Evolutionary conservation across 805 yeast species (phyloP).

Genomic region (Kazachstania psychrophila): DNA sequence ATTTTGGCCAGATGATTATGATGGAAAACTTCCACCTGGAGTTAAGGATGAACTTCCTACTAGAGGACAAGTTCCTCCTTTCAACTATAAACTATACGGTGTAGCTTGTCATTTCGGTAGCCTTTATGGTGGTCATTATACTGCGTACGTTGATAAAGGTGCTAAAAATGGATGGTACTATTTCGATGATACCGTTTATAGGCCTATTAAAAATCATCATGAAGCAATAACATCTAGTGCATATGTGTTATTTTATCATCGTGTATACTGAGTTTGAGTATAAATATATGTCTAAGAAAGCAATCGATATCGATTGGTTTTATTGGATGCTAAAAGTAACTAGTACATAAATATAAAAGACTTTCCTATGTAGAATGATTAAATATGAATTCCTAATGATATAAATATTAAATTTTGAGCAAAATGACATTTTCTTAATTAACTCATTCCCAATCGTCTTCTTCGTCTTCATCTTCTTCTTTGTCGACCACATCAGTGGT

Average conservation of each 20-base stretch:
- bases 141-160: constrained; percentile 66
- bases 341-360: no score
- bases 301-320: no score
- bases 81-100: constrained; percentile 64
- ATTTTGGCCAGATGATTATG: constrained; percentile 49
- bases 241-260: constrained; percentile 69
- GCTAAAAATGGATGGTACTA: constrained; percentile 59
- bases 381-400: no score
- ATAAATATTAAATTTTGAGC: no score
- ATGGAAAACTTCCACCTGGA: constrained; percentile 21
- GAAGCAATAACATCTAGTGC: constrained; percentile 67
- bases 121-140: constrained; percentile 81
- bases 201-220: constrained; percentile 38
- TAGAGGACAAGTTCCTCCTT: constrained; percentile 74
- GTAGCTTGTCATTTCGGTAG: constrained; percentile 82
- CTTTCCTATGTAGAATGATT: no score
- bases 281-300: no score
- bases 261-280: no score
- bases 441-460: constrained; percentile 52
- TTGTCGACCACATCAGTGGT: not conserved
- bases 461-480: constrained; percentile 32
- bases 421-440: no score
- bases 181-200: constrained; percentile 72
- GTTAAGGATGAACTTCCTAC: constrained; percentile 42
- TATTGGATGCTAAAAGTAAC: no score